phyloP scores from a whole-genome alignment of 306 rosid species.

The Inga laurina region DNA sequence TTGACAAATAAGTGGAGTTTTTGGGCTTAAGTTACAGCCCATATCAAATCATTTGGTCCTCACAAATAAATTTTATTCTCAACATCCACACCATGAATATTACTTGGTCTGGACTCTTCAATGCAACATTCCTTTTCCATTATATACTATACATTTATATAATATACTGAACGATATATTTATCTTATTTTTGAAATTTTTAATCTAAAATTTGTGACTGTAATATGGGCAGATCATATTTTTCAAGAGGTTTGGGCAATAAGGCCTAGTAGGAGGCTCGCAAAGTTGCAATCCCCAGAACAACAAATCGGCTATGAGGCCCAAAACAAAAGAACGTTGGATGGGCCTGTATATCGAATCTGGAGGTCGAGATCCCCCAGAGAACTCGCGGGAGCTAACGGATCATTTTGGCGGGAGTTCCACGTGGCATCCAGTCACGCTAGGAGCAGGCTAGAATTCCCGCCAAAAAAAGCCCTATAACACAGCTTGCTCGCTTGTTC shows the following conservation, averaged over 20 bases:
- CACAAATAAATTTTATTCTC: too few relatives aligned
- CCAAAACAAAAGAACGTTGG: not conserved
- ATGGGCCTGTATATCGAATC: not conserved
- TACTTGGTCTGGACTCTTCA: too few relatives aligned
- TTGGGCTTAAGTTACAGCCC: not conserved
- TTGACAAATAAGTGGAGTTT: not conserved
- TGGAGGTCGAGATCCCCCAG: not conserved
- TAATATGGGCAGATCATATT: too few relatives aligned
- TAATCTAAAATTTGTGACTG: too few relatives aligned
- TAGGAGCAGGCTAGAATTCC: constrained; percentile 33
- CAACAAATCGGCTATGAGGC: not conserved
- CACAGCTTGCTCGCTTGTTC: too few relatives aligned
- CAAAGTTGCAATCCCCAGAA: not conserved
- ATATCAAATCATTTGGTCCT: too few relatives aligned
- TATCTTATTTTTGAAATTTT: too few relatives aligned
- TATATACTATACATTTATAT: too few relatives aligned
- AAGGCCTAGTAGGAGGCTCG: not conserved
- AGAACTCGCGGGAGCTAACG: constrained; percentile 59
- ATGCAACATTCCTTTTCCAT: too few relatives aligned
- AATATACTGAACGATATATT: too few relatives aligned
- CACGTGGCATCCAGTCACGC: constrained; percentile 37
- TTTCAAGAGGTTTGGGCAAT: not conserved
- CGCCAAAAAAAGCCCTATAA: constrained; percentile 39
- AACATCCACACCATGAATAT: too few relatives aligned
- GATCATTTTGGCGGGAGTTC: constrained; percentile 62